Percentiles rank a stretch among this genome's conserved stretches.
These are phyloP conservation scores for Discostella pseudostelligera DNA, from an alignment of 108 stramenopile genomes.

Conservation along the genomic window DNA sequence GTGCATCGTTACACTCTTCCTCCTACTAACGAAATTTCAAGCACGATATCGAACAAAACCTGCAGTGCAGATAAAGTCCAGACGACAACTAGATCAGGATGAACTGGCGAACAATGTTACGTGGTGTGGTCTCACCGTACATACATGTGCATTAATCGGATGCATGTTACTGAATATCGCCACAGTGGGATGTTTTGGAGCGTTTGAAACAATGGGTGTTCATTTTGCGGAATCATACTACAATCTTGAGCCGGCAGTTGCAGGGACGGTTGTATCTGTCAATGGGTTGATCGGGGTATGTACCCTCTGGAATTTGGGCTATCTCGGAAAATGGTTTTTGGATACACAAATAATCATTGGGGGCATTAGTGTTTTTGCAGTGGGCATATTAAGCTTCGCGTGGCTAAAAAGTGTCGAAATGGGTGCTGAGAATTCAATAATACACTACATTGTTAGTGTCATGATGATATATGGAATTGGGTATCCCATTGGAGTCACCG, in stretches of 20 bases:
- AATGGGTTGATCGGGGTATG: slow-evolving; percentile 83
- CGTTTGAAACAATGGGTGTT: slow-evolving; percentile 93
- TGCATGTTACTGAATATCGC: slow-evolving; percentile 89
- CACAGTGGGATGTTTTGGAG: slow-evolving; percentile 90
- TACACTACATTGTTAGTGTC: slow-evolving; percentile 72
- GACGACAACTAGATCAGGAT: slow-evolving; percentile 51
- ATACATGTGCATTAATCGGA: slow-evolving; percentile 75
- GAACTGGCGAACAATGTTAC: slow-evolving; percentile 65
- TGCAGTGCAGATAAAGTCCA: slow-evolving; percentile 50
- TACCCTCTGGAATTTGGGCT: slow-evolving; percentile 75
- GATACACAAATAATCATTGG: slow-evolving; percentile 91
- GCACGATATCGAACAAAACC: slow-evolving; percentile 65
- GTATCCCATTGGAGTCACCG: slow-evolving; percentile 95
- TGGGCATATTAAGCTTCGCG: slow-evolving; percentile 57
- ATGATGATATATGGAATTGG: slow-evolving; percentile 91
- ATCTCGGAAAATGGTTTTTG: slow-evolving; percentile 56
- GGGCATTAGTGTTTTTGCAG: slow-evolving; percentile 76
- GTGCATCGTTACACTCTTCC: slow-evolving; percentile 43
- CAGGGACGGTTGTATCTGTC: slow-evolving; percentile 72
- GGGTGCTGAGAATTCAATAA: slow-evolving; percentile 47
- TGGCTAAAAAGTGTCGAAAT: slow-evolving; percentile 44
- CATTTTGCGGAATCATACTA: slow-evolving; percentile 80
- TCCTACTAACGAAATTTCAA: slow-evolving; percentile 63
- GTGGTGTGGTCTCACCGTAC: slow-evolving; percentile 58
- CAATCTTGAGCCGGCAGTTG: slow-evolving; percentile 57